Conservation (phyloP, 768 basidiomycete species). For the Candolleomyces efflorescens region DNA sequence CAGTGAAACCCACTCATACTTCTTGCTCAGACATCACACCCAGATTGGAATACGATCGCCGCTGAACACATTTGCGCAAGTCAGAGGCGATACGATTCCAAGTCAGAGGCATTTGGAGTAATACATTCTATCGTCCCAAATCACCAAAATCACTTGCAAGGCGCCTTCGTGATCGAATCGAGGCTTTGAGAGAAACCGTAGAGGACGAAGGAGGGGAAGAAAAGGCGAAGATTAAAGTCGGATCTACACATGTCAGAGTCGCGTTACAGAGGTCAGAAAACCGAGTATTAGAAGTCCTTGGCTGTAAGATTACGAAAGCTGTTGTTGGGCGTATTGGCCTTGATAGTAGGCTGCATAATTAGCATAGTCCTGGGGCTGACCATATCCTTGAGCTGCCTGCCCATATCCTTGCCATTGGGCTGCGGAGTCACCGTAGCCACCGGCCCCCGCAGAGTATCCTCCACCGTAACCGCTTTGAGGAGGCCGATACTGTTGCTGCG, state of each 20-base stretch:
- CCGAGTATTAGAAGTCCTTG: conserved; percentile 14
- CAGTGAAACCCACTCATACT: too few species aligned
- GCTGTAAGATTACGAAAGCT: conserved; percentile 32
- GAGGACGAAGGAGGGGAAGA: neutral
- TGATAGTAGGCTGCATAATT: conserved; percentile 88
- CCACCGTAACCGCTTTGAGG: conserved; percentile 55
- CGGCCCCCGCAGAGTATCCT: conserved; percentile 25
- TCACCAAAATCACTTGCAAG: too few species aligned
- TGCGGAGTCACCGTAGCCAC: conserved; percentile 39
- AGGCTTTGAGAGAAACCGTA: neutral
- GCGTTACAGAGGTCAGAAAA: conserved; percentile 37
- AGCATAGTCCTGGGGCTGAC: conserved; percentile 67
- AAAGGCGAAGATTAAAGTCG: conserved; percentile 23
- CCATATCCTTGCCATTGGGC: conserved; percentile 48
- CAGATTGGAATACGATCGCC: too few species aligned
- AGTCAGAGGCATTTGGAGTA: too few species aligned
- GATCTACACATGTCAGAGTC: conserved; percentile 26
- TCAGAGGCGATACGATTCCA: too few species aligned
- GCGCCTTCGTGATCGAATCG: too few species aligned
- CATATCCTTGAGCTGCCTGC: conserved; percentile 36
- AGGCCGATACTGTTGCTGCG: conserved; percentile 61
- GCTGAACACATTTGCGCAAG: too few species aligned
- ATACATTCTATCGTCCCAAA: too few species aligned
- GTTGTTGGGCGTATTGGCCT: conserved; percentile 80
- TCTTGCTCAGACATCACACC: too few species aligned